phyloP scores from a whole-genome alignment of 495 filamentous ascomycete species.

The Apiosordaria backusii region DNA sequence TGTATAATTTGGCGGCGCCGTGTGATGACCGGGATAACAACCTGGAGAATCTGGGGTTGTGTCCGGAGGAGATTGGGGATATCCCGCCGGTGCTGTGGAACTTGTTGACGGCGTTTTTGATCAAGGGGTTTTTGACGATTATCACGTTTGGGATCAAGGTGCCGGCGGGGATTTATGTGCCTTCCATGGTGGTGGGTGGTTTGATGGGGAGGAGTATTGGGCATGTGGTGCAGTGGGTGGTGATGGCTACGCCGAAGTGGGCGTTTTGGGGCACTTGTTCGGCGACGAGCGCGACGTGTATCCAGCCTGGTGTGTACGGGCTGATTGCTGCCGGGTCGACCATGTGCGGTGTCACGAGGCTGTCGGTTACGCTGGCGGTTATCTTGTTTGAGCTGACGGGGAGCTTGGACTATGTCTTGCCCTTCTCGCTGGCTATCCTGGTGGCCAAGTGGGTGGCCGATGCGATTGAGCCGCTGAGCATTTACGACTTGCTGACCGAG shows the following conservation, averaged over 20 bases:
- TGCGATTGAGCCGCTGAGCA: constrained; percentile 88
- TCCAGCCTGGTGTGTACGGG: constrained; percentile 93
- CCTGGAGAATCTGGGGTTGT: constrained; percentile 67
- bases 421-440: constrained; percentile 87
- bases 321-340: constrained; percentile 92
- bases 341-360: constrained; percentile 94
- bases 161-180: constrained; percentile 94
- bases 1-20: constrained; percentile 86
- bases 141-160: constrained; percentile 94
- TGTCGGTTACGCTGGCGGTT: constrained; percentile 91
- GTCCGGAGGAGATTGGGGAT: constrained; percentile 65
- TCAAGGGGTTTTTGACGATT: constrained; percentile 84
- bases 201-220: constrained; percentile 87
- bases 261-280: constrained; percentile 72
- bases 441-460: constrained; percentile 98
- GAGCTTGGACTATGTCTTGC: constrained; percentile 88
- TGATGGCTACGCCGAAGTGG: constrained; percentile 66
- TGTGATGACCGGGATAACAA: constrained; percentile 57
- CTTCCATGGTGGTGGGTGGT: constrained; percentile 96
- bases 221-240: constrained; percentile 79
- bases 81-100: constrained; percentile 68
- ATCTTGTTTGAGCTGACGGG: constrained; percentile 96
- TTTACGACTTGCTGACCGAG: constrained; percentile 91
- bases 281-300: constrained; percentile 69
- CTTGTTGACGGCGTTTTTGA: constrained; percentile 73